phyloP scores from a whole-genome alignment of 2,329 filamentous ascomycete genomes.

The Macroventuria anomochaeta region DNA sequence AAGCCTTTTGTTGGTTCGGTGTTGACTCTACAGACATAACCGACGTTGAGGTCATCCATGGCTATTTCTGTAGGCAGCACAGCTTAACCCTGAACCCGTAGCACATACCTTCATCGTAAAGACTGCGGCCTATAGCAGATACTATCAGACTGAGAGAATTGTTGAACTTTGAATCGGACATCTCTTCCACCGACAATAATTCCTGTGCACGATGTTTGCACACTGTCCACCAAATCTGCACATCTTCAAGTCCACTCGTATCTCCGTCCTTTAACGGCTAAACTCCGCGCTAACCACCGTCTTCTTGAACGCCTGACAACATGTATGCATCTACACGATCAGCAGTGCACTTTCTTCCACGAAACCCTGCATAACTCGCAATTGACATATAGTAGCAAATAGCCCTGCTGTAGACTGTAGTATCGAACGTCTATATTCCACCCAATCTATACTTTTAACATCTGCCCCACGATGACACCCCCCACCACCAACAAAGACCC shows the following conservation, averaged over 20 bases:
- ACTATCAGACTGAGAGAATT: too few species aligned
- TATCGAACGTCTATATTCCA: background rate
- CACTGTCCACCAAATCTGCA: background rate
- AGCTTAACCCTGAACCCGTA: too few species aligned
- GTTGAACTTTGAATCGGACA: too few species aligned
- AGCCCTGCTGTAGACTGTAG: too few species aligned
- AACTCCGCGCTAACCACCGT: background rate
- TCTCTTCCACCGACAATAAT: background rate
- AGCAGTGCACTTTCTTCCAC: background rate
- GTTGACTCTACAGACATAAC: too few species aligned
- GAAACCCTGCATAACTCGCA: background rate
- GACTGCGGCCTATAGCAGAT: too few species aligned
- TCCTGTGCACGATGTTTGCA: background rate
- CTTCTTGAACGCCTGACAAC: background rate
- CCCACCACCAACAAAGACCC: conserved; percentile 1
- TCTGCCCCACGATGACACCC: too few species aligned
- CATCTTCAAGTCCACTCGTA: background rate
- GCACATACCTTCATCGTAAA: background rate
- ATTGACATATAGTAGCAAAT: background rate
- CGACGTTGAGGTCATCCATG: too few species aligned
- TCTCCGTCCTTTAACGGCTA: background rate
- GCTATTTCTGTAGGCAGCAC: too few species aligned
- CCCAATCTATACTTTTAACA: background rate
- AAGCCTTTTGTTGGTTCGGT: too few species aligned
- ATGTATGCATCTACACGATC: background rate